Base-by-base conservation (phyloP, 306 rosid species). In the Fagus sylvatica region DNA sequence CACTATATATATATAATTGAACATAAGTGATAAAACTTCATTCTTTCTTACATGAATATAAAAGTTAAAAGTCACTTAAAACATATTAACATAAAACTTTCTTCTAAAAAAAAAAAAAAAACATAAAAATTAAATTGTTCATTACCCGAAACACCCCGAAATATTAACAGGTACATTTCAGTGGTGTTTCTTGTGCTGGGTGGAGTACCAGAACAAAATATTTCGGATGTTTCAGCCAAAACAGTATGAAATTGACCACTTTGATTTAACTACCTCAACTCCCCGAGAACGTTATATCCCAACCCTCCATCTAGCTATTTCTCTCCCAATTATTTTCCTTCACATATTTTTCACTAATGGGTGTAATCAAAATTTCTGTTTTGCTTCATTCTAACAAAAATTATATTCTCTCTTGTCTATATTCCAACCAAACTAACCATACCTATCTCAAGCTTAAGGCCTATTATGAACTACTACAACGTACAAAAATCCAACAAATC, bases 401-500 rank as follows among this genome's bases (percentile, higher is more conserved):
- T 84, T 30, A 19, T 91, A 17, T 76, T 91, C 83, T 81, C 71
- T 69, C 36, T 86, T 13, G 73, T 88, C 7, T 90, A 81, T 78
- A 82, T 93, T 40, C 93, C 93, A 34, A 82, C 91, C 3, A 88
- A 80, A 86, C 46, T 93, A 84, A 88, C 90, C 76, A 73, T 67
- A 19, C 90, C 89, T 84, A 74, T 77, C 65, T 71, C 89, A 71
- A 76, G 32, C 70, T 71, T 86, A 22, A 84, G 65, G 46, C 87
- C 93, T 1, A 10, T 59, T 11, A 70, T 79, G 39, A 83, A 62
- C 74, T 71, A 76, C 85, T 13, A 83, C 75, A 81, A 77, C 69
- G 49, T 76, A 62, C 53, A 81, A 54, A 75, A 42, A 73, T 67
- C 84, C n/a, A 74, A 3, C 81, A 78, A 76, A 3, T 65, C 88